A percentile compares a stretch with the other conserved stretches of the same genome.
Conservation (phyloP, 768 basidiomycete genomes). For the Strobilomyces echinocephalus region DNA sequence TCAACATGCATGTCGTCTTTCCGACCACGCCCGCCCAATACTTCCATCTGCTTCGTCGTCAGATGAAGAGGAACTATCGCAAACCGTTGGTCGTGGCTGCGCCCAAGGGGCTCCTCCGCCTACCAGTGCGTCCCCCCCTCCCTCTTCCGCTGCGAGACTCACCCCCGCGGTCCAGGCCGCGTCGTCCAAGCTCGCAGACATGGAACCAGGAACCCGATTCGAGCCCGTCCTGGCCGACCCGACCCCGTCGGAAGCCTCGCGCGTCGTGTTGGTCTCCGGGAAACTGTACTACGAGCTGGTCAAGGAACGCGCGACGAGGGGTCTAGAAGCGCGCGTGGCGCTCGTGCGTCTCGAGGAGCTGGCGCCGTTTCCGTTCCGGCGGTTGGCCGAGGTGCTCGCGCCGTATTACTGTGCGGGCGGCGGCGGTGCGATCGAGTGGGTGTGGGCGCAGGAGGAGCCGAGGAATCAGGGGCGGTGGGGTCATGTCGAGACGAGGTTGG, state of each 20-base stretch:
- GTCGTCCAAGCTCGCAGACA: conserved; percentile 58
- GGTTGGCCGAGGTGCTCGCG: conserved; percentile 42
- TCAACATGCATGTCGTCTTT: conserved; percentile 83
- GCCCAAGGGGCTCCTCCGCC: conserved; percentile 77
- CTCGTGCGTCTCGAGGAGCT: conserved; percentile 80
- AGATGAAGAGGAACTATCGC: conserved; percentile 78
- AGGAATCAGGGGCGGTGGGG: conserved; percentile 80
- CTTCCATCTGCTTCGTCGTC: conserved; percentile 87
- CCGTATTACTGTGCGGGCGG: conserved; percentile 39
- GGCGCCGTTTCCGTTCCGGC: conserved; percentile 77
- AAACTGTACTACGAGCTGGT: conserved; percentile 87
- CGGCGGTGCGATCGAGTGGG: conserved; percentile 33
- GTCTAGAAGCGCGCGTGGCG: conserved; percentile 50
- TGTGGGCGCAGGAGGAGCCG: conserved; percentile 87
- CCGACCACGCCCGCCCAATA: conserved; percentile 89
- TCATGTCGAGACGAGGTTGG: conserved; percentile 59
- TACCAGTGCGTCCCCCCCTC: conserved; percentile 49
- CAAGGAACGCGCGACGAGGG: conserved; percentile 55
- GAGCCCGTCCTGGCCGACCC: conserved; percentile 61
- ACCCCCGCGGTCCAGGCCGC: conserved; percentile 52
- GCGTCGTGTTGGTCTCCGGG: conserved; percentile 72
- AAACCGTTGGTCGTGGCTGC: conserved; percentile 82
- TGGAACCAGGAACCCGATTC: conserved; percentile 59
- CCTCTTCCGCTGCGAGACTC: neutral
- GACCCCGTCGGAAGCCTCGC: conserved; percentile 43